Evolutionary conservation across 1,284 basidiomycete genomes (phyloP).

Genomic region (Laetiporus sulphureus): DNA sequence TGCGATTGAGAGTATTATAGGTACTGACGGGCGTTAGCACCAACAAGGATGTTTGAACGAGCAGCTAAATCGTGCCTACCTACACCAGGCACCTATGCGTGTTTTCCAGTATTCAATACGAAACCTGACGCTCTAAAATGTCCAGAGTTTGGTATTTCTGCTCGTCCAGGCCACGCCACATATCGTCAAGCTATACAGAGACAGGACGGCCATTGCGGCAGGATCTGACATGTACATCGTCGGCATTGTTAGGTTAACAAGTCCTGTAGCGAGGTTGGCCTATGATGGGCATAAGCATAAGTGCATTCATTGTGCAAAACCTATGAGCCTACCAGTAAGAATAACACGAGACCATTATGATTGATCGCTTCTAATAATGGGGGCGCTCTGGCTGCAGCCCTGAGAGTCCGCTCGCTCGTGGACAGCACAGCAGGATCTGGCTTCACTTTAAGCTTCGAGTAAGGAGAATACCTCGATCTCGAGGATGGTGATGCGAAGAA

Average conservation of each 20-base stretch:
- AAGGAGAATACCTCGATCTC: constrained; percentile 29
- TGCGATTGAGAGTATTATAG: not conserved
- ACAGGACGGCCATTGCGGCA: constrained; percentile 60
- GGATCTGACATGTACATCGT: constrained; percentile 75
- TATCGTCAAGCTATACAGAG: constrained; percentile 54
- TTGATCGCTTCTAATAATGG: constrained; percentile 78
- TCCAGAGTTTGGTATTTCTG: constrained; percentile 28
- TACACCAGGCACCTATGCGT: not conserved
- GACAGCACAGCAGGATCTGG: constrained; percentile 16
- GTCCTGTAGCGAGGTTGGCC: constrained; percentile 86
- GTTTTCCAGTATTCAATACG: not conserved
- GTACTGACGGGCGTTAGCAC: not conserved
- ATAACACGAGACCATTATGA: constrained; percentile 72
- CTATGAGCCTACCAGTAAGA: constrained; percentile 63
- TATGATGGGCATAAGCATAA: constrained; percentile 22
- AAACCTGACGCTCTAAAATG: constrained; percentile 12
- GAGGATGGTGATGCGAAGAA: constrained; percentile 48
- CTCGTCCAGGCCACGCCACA: constrained; percentile 56
- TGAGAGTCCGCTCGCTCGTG: no score
- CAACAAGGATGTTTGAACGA: not conserved
- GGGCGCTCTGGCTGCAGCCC: constrained; percentile 33
- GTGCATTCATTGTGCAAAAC: not conserved
- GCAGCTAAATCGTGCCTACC: not conserved
- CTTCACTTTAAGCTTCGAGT: constrained; percentile 34
- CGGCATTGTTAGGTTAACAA: constrained; percentile 74